phyloP scores from a whole-genome alignment of 139 green algal genomes.

The Marvania coccoides region DNA sequence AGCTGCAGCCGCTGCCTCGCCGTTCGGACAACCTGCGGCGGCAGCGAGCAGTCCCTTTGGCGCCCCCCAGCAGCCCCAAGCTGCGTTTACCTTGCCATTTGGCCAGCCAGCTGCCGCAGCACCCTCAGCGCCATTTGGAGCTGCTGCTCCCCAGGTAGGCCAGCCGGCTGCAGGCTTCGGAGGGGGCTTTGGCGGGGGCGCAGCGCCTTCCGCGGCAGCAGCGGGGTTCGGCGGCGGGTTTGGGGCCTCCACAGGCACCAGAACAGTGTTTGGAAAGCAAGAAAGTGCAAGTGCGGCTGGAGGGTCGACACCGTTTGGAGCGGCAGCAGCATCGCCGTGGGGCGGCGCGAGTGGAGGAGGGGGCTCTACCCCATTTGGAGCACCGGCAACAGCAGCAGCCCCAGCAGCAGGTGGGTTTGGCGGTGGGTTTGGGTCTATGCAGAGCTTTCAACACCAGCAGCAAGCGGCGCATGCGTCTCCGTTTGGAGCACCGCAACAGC shows the following conservation, averaged over 20 bases:
- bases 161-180: background rate
- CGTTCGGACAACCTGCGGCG: constrained; percentile 6
- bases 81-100: constrained; percentile 3
- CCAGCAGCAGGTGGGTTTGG: background rate
- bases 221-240: background rate
- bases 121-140: background rate
- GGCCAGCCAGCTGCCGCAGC: background rate
- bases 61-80: background rate
- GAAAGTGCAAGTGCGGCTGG: background rate
- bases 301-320: constrained; percentile 8
- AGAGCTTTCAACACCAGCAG: background rate
- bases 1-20: background rate
- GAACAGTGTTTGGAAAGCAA: background rate
- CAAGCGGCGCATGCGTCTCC: background rate
- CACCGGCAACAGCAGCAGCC: background rate
- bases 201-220: background rate
- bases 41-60: background rate
- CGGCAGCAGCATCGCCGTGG: no score
- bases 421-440: background rate
- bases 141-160: background rate
- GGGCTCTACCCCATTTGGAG: constrained; percentile 4
- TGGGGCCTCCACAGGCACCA: background rate
- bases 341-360: background rate
- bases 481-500: background rate
- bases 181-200: constrained; percentile 6